Evolutionary conservation across 2,329 filamentous ascomycete genomes (phyloP).

Genomic region (Hypoxylon rubiginosum): DNA sequence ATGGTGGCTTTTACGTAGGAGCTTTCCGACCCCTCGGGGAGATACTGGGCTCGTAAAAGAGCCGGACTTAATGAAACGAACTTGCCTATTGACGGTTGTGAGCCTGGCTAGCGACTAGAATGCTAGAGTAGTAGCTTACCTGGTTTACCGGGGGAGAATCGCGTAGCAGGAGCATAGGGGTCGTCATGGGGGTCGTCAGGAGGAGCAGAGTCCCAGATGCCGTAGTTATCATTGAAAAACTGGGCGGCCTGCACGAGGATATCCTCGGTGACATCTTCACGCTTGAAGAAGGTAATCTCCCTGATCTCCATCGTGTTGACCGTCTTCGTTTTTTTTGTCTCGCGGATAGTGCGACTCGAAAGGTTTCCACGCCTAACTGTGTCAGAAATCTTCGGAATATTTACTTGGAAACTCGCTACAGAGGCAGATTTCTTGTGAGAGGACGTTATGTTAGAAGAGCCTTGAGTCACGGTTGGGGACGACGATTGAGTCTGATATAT

Average conservation of each 20-base stretch:
- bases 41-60: neutral
- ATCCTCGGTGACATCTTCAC: conserved; percentile 3
- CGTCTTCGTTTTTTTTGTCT: neutral
- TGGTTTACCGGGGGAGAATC: too few relatives aligned
- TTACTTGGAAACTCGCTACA: too few relatives aligned
- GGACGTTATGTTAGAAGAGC: too few relatives aligned
- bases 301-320: neutral
- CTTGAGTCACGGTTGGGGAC: too few relatives aligned
- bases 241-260: neutral
- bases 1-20: neutral
- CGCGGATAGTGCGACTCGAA: neutral
- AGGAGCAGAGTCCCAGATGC: neutral
- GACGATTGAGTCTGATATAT: too few relatives aligned
- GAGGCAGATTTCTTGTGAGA: too few relatives aligned
- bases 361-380: neutral
- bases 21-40: neutral
- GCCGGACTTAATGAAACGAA: neutral
- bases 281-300: neutral
- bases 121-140: neutral
- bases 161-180: too few relatives aligned
- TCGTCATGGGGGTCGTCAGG: neutral
- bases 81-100: neutral
- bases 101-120: neutral
- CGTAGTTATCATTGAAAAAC: conserved; percentile 8
- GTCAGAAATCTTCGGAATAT: neutral